Evolutionary conservation across 1,284 basidiomycete genomes (phyloP).

Genomic region (Cryptococcus hybrid): DNA sequence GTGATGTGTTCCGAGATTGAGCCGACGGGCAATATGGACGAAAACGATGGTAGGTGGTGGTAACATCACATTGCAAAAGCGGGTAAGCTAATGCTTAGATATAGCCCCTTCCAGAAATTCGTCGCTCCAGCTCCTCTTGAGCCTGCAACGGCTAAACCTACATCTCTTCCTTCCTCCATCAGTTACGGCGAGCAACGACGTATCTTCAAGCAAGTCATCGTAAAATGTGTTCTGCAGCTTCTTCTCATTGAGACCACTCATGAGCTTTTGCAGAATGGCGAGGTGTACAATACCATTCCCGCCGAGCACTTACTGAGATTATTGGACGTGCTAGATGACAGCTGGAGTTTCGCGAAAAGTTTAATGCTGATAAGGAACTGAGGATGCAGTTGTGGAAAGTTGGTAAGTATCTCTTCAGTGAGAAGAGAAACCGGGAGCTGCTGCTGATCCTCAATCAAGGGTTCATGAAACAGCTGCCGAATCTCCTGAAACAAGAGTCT

Average conservation of each 20-base stretch:
- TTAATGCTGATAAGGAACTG: conserved; percentile 98
- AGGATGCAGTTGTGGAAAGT: conserved; percentile 99
- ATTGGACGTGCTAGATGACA: conserved; percentile 93
- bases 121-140: conserved; percentile 48
- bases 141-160: conserved; percentile 25
- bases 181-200: conserved; percentile 67
- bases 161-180: conserved; percentile 28
- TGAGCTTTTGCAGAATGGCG: conserved; percentile 87
- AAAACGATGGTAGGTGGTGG: conserved; percentile 51
- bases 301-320: conserved; percentile 87
- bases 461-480: conserved; percentile 99
- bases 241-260: conserved; percentile 97
- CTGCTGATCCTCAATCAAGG: conserved; percentile 54
- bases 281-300: conserved; percentile 92
- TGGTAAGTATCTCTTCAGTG: conserved; percentile 59
- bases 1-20: conserved; percentile 77
- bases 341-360: conserved; percentile 93
- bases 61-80: not conserved
- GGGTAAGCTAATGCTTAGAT: not conserved
- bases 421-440: not conserved
- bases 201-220: conserved; percentile 98
- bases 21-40: conserved; percentile 52
- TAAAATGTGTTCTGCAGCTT: conserved; percentile 98
- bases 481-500: conserved; percentile 97
- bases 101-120: conserved; percentile 46